phyloP scores from a whole-genome alignment of 2,329 filamentous ascomycete species.

The Trichoderma simmonsii region DNA sequence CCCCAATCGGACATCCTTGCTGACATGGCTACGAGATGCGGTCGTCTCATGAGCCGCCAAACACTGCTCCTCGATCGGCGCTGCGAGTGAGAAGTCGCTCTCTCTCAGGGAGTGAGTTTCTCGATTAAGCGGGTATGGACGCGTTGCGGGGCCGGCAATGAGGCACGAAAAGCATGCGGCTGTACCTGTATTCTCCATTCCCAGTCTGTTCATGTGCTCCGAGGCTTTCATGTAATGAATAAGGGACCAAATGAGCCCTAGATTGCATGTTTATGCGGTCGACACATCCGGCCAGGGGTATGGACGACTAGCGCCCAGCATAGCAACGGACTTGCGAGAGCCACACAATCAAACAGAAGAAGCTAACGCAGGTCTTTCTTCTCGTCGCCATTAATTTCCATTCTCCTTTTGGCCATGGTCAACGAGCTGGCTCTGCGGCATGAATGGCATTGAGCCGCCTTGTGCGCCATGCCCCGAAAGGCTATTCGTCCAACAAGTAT shows the following conservation, averaged over 20 bases:
- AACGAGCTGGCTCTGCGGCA: background rate
- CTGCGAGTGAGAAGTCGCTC: background rate
- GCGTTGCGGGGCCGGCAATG: background rate
- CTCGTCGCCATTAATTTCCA: background rate
- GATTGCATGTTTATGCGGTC: slow-evolving; percentile 15
- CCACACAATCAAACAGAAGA: slow-evolving; percentile 1
- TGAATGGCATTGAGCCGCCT: background rate
- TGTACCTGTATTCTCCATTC: slow-evolving; percentile 1
- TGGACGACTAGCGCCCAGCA: background rate
- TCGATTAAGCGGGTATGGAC: slow-evolving; percentile 3
- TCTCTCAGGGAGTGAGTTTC: background rate
- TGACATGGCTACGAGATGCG: slow-evolving; percentile 7
- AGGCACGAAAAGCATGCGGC: slow-evolving; percentile 1
- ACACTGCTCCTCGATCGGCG: background rate
- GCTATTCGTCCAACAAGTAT: background rate
- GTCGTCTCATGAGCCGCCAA: slow-evolving; percentile 20
- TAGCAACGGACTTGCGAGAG: background rate
- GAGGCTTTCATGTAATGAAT: slow-evolving; percentile 9
- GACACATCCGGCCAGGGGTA: slow-evolving; percentile 12
- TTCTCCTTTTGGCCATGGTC: background rate
- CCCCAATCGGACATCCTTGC: background rate
- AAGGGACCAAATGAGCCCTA: slow-evolving; percentile 10
- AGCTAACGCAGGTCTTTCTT: background rate
- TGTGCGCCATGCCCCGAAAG: background rate
- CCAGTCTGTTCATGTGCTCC: slow-evolving; percentile 15